Evolutionary conservation across 352 stramenopile genomes (phyloP).

Genomic region (Saprolegnia parasitica): DNA sequence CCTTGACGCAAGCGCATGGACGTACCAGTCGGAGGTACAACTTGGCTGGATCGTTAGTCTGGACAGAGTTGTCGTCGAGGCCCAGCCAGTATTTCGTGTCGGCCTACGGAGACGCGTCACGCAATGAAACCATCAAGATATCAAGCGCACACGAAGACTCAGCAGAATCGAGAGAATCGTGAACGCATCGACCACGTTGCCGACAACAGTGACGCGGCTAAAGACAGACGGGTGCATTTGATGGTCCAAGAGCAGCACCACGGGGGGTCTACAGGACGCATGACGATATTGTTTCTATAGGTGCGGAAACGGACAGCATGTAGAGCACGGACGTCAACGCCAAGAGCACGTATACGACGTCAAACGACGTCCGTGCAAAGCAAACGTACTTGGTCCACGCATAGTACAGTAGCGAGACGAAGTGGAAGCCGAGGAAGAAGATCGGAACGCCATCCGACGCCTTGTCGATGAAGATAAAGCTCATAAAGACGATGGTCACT

Average conservation of each 20-base stretch:
- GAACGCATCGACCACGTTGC: constrained; percentile 49
- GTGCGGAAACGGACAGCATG: constrained; percentile 11
- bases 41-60: constrained; percentile 24
- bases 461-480: constrained; percentile 17
- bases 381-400: constrained; percentile 77
- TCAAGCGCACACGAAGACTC: constrained; percentile 41
- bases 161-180: constrained; percentile 67
- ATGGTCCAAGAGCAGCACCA: background rate
- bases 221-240: background rate
- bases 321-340: constrained; percentile 34
- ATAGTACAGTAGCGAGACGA: constrained; percentile 62
- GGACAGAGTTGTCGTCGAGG: constrained; percentile 32
- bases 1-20: background rate
- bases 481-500: constrained; percentile 27
- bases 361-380: constrained; percentile 68
- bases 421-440: constrained; percentile 50
- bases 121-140: background rate
- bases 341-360: constrained; percentile 62
- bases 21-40: constrained; percentile 27
- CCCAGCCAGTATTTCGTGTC: constrained; percentile 83
- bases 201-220: constrained; percentile 31
- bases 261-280: constrained; percentile 10
- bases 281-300: background rate
- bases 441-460: constrained; percentile 39
- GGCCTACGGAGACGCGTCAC: constrained; percentile 27